These are phyloP conservation scores for Anisodus tanguticus DNA, from an alignment of 257 asterid species.

Conservation along the genomic window DNA sequence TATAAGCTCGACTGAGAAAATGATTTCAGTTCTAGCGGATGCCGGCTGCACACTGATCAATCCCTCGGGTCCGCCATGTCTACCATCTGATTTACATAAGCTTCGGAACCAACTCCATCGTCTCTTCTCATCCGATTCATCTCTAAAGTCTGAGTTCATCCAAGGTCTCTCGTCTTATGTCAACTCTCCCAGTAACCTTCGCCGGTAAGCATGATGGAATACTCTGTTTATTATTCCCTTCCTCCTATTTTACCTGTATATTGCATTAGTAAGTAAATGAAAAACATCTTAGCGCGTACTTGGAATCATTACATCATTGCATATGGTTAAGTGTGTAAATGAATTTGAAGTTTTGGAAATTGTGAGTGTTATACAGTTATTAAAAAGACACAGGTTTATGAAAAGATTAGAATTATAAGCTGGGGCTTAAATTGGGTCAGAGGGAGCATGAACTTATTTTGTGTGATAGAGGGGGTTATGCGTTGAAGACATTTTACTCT, in stretches of 20 bases:
- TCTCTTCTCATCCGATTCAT: slow-evolving; percentile 53
- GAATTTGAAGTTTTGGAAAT: neutral
- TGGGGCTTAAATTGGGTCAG: neutral
- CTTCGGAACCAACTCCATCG: slow-evolving; percentile 64
- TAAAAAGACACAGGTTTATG: neutral
- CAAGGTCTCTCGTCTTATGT: slow-evolving; percentile 61
- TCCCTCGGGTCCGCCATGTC: slow-evolving; percentile 66
- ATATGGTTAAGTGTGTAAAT: neutral
- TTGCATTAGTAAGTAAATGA: neutral
- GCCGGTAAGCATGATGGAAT: slow-evolving; percentile 47
- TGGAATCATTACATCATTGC: too few species aligned
- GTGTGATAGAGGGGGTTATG: neutral
- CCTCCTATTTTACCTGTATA: too few species aligned
- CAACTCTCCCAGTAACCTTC: slow-evolving; percentile 55
- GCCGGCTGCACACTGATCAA: slow-evolving; percentile 75
- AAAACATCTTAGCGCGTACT: too few species aligned
- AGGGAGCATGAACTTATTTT: neutral
- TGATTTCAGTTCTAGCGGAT: slow-evolving; percentile 71
- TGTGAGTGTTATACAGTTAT: neutral
- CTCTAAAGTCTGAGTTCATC: slow-evolving; percentile 61
- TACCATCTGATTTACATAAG: slow-evolving; percentile 67
- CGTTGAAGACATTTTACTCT: neutral
- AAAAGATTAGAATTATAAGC: too few species aligned
- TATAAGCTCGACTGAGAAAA: slow-evolving; percentile 37
- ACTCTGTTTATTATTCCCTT: too few species aligned